Evolutionary conservation across 116 monocot species (phyloP).

Genomic region (Iris pallida): DNA sequence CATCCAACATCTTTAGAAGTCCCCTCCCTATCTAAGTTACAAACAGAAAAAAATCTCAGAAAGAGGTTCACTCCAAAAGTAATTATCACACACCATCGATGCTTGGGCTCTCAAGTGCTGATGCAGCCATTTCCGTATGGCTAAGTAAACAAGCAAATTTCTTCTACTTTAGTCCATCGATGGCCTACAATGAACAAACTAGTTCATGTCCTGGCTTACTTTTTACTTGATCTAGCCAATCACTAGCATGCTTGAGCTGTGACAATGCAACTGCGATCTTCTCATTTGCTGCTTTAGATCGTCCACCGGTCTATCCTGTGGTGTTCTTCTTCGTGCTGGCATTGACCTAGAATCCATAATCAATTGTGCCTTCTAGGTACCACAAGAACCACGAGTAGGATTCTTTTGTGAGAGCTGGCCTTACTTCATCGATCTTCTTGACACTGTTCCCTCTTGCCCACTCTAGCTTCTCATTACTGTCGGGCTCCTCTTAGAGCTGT

Average conservation of each 20-base stretch:
- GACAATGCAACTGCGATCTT: conserved; percentile 58
- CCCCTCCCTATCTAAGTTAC: too few species aligned
- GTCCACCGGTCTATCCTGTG: conserved; percentile 19
- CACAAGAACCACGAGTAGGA: conserved; percentile 70
- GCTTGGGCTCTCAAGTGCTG: too few species aligned
- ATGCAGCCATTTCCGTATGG: too few species aligned
- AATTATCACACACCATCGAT: too few species aligned
- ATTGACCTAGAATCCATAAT: conserved; percentile 43
- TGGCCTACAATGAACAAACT: conserved; percentile 26
- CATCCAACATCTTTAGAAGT: too few species aligned
- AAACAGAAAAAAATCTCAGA: too few species aligned
- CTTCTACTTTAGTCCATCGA: conserved; percentile 68
- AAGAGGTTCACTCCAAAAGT: too few species aligned
- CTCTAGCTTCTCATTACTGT: too few species aligned
- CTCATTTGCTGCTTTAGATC: conserved; percentile 34
- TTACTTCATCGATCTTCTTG: too few species aligned
- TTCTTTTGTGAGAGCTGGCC: too few species aligned
- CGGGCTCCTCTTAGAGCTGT: too few species aligned
- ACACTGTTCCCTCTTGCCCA: too few species aligned
- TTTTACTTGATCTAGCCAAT: conserved; percentile 70
- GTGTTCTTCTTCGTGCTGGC: conserved; percentile 19
- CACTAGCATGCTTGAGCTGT: conserved; percentile 72
- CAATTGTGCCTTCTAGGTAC: conserved; percentile 60
- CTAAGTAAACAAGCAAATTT: conserved; percentile 66
- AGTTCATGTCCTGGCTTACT: conserved; percentile 12